phyloP scores from a whole-genome alignment of 176 grass and related monocot genomes.

The Carex pumila region DNA sequence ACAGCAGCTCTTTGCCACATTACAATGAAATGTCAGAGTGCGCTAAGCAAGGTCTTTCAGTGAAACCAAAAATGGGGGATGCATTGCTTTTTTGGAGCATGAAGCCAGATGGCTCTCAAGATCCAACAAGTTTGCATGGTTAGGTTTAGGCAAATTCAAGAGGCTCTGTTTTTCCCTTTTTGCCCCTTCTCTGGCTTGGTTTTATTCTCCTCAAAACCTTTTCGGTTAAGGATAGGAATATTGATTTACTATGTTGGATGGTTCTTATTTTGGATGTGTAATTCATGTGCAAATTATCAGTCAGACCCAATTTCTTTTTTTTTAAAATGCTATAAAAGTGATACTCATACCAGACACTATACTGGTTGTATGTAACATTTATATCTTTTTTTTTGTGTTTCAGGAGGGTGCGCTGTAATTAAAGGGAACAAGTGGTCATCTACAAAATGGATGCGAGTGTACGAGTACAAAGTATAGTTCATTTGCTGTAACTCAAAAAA shows the following conservation, averaged over 20 bases:
- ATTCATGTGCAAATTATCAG: background rate
- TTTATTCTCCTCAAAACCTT: background rate
- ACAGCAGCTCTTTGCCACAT: conserved; percentile 74
- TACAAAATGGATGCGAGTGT: conserved; percentile 87
- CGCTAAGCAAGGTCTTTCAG: conserved; percentile 65
- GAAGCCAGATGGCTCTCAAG: conserved; percentile 74
- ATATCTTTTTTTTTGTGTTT: background rate
- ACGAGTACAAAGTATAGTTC: conserved; percentile 67
- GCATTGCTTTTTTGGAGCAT: conserved; percentile 99
- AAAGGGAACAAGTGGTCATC: conserved; percentile 95
- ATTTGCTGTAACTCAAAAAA: conserved; percentile 1
- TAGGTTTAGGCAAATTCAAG: conserved; percentile 16
- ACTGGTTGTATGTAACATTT: background rate
- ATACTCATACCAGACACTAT: background rate
- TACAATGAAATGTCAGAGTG: conserved; percentile 85
- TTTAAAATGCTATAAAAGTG: background rate
- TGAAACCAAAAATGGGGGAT: conserved; percentile 92
- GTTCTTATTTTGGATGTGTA: background rate
- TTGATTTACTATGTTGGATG: background rate
- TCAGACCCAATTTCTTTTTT: background rate
- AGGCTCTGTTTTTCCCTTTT: background rate
- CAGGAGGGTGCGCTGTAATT: conserved; percentile 84
- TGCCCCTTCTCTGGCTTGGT: background rate
- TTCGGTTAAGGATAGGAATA: background rate
- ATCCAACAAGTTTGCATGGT: conserved; percentile 91